Evolutionary conservation across 257 asterid species (phyloP).

Genomic region (Galeopsis tetrahit): DNA sequence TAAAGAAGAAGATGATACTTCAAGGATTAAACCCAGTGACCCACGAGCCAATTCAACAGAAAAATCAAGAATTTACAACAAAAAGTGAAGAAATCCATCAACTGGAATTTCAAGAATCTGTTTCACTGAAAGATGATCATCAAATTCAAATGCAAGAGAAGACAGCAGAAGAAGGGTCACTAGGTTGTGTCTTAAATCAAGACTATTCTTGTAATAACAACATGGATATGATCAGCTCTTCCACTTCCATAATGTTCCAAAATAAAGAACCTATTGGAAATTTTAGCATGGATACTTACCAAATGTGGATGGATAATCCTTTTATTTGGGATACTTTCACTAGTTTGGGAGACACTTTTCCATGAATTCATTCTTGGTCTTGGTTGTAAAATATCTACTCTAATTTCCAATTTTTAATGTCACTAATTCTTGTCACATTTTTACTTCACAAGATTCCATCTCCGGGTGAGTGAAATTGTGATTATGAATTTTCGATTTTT

Average conservation of each 20-base stretch:
- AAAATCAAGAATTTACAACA: neutral
- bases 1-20: conserved; percentile 45
- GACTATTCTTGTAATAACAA: conserved; percentile 23
- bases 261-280: conserved; percentile 31
- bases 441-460: neutral
- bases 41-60: conserved; percentile 38
- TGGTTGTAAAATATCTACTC: conserved; percentile 20
- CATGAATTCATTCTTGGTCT: conserved; percentile 34
- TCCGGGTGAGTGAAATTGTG: neutral
- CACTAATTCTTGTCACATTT: neutral
- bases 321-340: conserved; percentile 64
- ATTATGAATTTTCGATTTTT: neutral
- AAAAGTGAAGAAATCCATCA: conserved; percentile 24
- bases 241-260: conserved; percentile 35
- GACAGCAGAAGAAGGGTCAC: conserved; percentile 32
- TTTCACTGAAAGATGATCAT: conserved; percentile 11
- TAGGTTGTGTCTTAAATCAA: conserved; percentile 11
- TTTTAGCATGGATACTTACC: conserved; percentile 46
- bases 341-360: conserved; percentile 43
- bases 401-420: neutral
- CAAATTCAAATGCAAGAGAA: conserved; percentile 21
- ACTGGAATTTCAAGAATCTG: conserved; percentile 2
- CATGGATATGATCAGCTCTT: conserved; percentile 30
- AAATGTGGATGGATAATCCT: conserved; percentile 60
- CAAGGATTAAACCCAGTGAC: conserved; percentile 40